phyloP scores from a whole-genome alignment of 345 rosid genomes.

The Aquilaria sinensis region DNA sequence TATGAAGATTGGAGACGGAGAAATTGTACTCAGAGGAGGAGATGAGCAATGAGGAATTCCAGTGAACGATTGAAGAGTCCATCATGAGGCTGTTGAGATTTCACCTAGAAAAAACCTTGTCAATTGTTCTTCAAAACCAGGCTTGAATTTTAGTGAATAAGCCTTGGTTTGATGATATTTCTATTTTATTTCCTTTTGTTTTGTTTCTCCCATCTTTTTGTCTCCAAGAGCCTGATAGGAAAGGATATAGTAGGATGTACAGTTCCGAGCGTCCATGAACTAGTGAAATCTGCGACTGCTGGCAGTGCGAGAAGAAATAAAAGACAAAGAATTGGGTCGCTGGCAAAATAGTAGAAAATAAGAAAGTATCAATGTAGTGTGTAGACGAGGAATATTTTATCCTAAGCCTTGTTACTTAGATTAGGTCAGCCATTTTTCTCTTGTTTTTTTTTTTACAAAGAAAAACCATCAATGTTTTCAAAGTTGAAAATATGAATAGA shows the following conservation, averaged over 20 bases:
- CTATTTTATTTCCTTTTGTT: not conserved
- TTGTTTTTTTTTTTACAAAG: no score
- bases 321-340: no score
- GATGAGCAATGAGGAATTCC: conserved; percentile 71
- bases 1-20: conserved; percentile 50
- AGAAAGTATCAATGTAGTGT: no score
- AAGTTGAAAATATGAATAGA: no score
- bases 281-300: no score
- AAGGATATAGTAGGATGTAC: not conserved
- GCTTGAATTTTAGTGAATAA: conserved; percentile 1
- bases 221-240: not conserved
- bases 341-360: no score
- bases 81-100: conserved; percentile 60
- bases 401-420: no score
- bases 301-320: no score
- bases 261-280: not conserved
- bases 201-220: no score
- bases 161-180: not conserved
- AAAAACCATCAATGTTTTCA: no score
- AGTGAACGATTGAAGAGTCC: conserved; percentile 63
- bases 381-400: no score
- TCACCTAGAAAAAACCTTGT: conserved; percentile 55
- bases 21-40: conserved; percentile 28
- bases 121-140: conserved; percentile 37
- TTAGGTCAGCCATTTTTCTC: no score